A percentile compares a stretch with the other conserved stretches of the same genome.
These are phyloP conservation scores for Vanrija humicola DNA, from an alignment of 1,284 basidiomycete species.

Conservation along the genomic window DNA sequence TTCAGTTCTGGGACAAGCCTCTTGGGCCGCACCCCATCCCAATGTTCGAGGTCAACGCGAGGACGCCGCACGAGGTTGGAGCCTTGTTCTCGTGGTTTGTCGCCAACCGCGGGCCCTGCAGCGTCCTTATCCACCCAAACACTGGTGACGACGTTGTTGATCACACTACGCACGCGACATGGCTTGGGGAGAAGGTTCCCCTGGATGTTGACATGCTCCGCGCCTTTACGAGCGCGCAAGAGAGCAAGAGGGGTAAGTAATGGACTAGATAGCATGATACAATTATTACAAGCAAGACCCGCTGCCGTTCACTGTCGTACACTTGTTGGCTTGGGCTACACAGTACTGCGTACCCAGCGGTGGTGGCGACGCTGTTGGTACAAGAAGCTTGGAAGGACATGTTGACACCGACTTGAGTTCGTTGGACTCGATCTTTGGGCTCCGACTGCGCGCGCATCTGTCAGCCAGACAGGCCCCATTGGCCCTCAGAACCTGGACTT, in stretches of 20 bases:
- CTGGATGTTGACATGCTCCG: constrained; percentile 51
- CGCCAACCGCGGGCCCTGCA: constrained; percentile 63
- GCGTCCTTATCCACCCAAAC: constrained; percentile 70
- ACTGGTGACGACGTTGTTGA: constrained; percentile 59
- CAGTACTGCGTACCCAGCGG: too few species aligned
- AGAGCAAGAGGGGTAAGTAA: not conserved
- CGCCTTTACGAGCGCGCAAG: constrained; percentile 22
- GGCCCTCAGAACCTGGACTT: too few species aligned
- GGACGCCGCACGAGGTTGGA: constrained; percentile 63
- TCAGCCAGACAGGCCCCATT: too few species aligned
- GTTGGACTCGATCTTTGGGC: too few species aligned
- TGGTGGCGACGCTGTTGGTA: too few species aligned
- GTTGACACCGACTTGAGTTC: too few species aligned
- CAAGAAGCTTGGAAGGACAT: too few species aligned
- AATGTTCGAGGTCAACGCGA: constrained; percentile 68
- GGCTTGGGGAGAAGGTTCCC: constrained; percentile 65
- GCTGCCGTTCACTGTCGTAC: too few species aligned
- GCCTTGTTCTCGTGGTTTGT: constrained; percentile 62
- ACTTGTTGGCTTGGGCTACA: too few species aligned
- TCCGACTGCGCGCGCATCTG: too few species aligned
- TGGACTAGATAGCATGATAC: too few species aligned
- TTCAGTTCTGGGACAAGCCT: constrained; percentile 16
- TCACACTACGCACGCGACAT: constrained; percentile 62
- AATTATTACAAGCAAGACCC: too few species aligned
- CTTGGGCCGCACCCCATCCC: constrained; percentile 52